These are phyloP conservation scores for Lycium barbarum DNA, from an alignment of 257 asterid species.

Conservation along the genomic window DNA sequence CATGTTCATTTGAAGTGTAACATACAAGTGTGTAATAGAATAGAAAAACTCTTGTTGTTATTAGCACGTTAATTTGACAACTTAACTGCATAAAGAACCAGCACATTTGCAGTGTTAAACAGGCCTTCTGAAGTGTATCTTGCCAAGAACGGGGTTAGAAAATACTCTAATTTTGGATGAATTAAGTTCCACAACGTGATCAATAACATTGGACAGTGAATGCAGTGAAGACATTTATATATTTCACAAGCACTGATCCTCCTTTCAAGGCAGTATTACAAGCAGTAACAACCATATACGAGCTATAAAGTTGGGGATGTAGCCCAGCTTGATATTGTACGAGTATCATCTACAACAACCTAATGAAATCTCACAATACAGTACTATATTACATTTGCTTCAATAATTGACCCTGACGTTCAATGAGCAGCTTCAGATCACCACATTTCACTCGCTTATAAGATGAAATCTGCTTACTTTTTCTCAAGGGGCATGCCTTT, in stretches of 20 bases:
- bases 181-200: background rate
- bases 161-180: background rate
- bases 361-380: background rate
- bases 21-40: too few species aligned
- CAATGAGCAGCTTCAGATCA: background rate
- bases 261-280: background rate
- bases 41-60: background rate
- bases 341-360: background rate
- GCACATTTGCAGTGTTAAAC: background rate
- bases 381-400: background rate
- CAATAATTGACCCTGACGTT: background rate
- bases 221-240: background rate
- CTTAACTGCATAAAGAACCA: background rate
- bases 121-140: background rate
- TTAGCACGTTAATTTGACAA: background rate
- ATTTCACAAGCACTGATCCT: background rate
- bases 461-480: background rate
- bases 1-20: background rate
- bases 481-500: background rate
- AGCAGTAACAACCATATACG: background rate
- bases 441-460: background rate
- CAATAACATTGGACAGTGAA: background rate
- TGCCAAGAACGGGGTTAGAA: background rate
- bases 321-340: background rate
- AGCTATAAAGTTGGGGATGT: background rate